Base-by-base conservation (phyloP, 345 rosid genomes). In the Syzygium aromaticum region DNA sequence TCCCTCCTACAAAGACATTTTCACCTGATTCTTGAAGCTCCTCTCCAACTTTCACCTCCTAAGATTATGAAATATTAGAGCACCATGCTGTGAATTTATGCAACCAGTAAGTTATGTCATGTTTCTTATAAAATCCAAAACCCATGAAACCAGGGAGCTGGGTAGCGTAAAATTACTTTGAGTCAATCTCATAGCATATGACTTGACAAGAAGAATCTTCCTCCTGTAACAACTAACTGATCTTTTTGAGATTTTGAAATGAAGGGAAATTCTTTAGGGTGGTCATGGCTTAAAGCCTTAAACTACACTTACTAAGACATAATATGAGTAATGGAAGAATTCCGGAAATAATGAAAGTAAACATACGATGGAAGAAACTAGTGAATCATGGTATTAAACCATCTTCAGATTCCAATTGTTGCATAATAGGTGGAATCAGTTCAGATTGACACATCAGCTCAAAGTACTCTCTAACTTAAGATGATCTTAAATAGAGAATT, bases 31-130 rank as follows among this genome's bases (percentile, higher is more conserved):
- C 94, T 77, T 94, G 86, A 88, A 95, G 98, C 90, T 93, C 90
- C 25, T 94, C 92, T 73, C 98, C 98, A 85, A 94, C 89, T 93
- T 93, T 94, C 61, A 94, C 96, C 87, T 94, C 96, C 98, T 95
- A 84, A 54, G 59, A 59, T 54, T 21, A 85, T 43, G 21, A 33
- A 43, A 30, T 27, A 85, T 73, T 2, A 73, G 19, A 73, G 82
- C 49, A 19, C 49, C 49, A 5, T 19, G 82, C 49, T 10, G 25
- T 73, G 49, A 88, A 90, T 9, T 15, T n/a, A n/a, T 84, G 54
- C 25, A 21, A 84, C 59, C 43, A 17, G 33, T 30, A 52, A 84
- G 49, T 27, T 53, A 30, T 1, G 10, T 84, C 86, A 73, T 11
- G 86, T 73, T 73, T 73, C 49, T 21, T 38, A 38, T 73, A 73